phyloP scores from a whole-genome alignment of 2,329 filamentous ascomycete genomes.

The Trichoderma pleuroti region DNA sequence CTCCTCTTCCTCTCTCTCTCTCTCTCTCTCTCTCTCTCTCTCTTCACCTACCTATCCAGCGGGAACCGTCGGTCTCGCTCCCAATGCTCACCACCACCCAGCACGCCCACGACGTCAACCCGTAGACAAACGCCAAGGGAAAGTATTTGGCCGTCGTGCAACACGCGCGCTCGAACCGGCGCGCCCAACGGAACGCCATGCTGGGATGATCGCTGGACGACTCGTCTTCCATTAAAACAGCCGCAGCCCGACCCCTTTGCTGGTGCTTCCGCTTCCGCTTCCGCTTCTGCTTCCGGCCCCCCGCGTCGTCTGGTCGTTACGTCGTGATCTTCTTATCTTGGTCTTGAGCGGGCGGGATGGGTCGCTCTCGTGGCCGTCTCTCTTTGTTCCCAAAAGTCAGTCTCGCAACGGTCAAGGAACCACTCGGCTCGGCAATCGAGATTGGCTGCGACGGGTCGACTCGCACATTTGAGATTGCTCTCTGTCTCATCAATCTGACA shows the following conservation, averaged over 20 bases:
- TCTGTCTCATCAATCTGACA: neutral
- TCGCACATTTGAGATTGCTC: constrained; percentile 16
- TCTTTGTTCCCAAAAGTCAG: neutral
- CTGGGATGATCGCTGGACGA: constrained; percentile 18
- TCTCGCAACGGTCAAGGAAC: neutral
- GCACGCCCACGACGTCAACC: constrained; percentile 88
- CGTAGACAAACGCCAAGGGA: constrained; percentile 85
- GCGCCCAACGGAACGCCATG: constrained; percentile 61
- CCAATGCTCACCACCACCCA: constrained; percentile 80
- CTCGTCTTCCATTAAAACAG: constrained; percentile 17
- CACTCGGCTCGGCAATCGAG: constrained; percentile 16
- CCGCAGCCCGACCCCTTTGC: neutral
- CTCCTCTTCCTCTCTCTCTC: too few species aligned
- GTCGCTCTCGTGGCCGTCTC: neutral
- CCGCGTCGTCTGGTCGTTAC: neutral
- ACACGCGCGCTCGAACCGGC: constrained; percentile 76
- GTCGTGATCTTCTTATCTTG: neutral
- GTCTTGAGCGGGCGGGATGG: neutral
- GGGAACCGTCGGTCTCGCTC: constrained; percentile 47
- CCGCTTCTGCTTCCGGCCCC: neutral
- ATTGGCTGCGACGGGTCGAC: constrained; percentile 3
- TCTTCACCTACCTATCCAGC: constrained; percentile 51
- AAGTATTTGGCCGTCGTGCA: constrained; percentile 77
- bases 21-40: too few species aligned
- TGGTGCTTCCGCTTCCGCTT: neutral